These are phyloP conservation scores for Metarhizium rileyi DNA, from an alignment of 2,329 filamentous ascomycete genomes.

Conservation along the genomic window DNA sequence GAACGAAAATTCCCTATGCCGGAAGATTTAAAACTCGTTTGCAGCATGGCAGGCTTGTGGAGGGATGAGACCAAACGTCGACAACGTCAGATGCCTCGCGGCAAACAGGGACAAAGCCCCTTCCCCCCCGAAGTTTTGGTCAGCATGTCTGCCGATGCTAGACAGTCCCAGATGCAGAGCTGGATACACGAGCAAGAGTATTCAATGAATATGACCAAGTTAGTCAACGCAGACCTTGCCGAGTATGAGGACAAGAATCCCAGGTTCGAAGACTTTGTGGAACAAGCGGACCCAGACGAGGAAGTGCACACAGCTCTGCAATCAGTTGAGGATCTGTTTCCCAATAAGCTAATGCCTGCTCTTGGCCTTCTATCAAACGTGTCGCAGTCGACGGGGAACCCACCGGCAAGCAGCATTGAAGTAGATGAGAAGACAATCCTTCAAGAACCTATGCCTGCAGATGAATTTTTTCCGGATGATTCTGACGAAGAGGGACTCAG, in stretches of 20 bases:
- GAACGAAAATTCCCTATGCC: slow-evolving; percentile 58
- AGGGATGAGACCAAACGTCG: slow-evolving; percentile 76
- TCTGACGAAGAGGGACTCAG: slow-evolving; percentile 41
- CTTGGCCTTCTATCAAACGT: slow-evolving; percentile 38
- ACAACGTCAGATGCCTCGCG: slow-evolving; percentile 59
- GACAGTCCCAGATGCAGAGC: slow-evolving; percentile 60
- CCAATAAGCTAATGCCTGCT: slow-evolving; percentile 47
- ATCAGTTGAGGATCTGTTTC: slow-evolving; percentile 81
- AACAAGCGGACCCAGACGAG: slow-evolving; percentile 40
- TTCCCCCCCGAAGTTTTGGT: slow-evolving; percentile 75
- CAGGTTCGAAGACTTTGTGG: slow-evolving; percentile 58
- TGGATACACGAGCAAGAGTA: slow-evolving; percentile 94
- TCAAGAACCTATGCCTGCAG: slow-evolving; percentile 34
- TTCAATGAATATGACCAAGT: slow-evolving; percentile 49
- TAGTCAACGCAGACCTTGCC: slow-evolving; percentile 55
- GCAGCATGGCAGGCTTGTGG: slow-evolving; percentile 92
- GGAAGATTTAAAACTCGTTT: slow-evolving; percentile 69
- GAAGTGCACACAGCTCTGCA: slow-evolving; percentile 67
- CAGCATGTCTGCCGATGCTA: slow-evolving; percentile 78
- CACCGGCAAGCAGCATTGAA: slow-evolving; percentile 40
- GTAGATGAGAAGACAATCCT: slow-evolving; percentile 56
- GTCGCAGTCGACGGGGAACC: slow-evolving; percentile 16
- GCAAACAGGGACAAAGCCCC: slow-evolving; percentile 57
- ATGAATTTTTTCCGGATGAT: slow-evolving; percentile 40
- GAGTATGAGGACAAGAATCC: slow-evolving; percentile 29